Base-by-base conservation (phyloP, 257 asterid genomes). In the Solanum medicagineum region DNA sequence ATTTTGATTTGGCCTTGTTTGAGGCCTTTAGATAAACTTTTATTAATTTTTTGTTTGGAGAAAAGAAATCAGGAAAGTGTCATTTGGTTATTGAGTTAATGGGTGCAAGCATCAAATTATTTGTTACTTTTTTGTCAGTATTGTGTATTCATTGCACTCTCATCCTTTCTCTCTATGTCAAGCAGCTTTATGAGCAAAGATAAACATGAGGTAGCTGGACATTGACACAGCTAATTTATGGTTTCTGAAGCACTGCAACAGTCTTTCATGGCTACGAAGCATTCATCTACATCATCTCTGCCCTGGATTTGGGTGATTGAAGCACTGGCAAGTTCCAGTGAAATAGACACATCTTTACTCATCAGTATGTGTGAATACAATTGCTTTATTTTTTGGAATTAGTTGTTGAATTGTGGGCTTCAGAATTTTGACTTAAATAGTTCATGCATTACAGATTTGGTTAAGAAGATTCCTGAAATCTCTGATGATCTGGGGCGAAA, bases 291-390 rank as follows among this genome's bases (percentile, higher is more conserved):
- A 45, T 87, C 91, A 74, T 74, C 75, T 70, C 89, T 92, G 54
- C 94, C 95, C 10, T 87, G 91, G 93, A 86, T 85, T 70, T 92
- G 94, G 95, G 95, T 88, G 83, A 85, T 94, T 42, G 96, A 92
- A 89, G 87, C 91, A 26, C 88, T 94, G 71, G 87, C 92, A 71
- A 82, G 87, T 87, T 93, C 87, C 71, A 87, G 86, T 40, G 85
- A 89, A 89, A 87, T 90, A 12, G 93, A 93, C 80, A 15, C 85
- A 69, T 57, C 93, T 57, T 84, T 88, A 80, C 86, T 94, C 88
- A 87, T 93, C 84, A 93, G 98, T 93, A 86, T 40, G 83, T 40
- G 74, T 70, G 71, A 20, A 22, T 66, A 51, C 65, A 82, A 44
- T 82, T 47, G 49, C 29, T 85, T 68, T 7, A n/a, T 81, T 86